Percentiles rank a stretch among this genome's conserved stretches.
Conservation (phyloP, 1,284 basidiomycete species). For the Trichosporon sp. region DNA sequence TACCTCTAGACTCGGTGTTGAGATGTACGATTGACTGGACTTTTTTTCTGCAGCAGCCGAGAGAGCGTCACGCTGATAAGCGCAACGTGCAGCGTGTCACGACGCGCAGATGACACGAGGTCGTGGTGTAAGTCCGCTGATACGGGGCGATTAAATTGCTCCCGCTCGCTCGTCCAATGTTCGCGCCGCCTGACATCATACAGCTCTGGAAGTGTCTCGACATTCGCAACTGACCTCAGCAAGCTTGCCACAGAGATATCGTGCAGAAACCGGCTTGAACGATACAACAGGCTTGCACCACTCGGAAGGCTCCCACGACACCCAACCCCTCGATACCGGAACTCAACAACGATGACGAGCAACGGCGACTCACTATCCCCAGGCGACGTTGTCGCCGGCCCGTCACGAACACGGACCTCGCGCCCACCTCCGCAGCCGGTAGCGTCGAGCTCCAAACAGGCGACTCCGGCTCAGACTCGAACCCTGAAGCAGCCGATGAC, state of each 20-base stretch:
- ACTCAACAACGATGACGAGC: background rate
- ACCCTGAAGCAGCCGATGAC: slow-evolving; percentile 17
- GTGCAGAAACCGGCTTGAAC: too few species aligned
- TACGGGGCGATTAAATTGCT: background rate
- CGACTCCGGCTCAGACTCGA: background rate
- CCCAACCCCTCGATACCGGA: too few species aligned
- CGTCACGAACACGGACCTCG: background rate
- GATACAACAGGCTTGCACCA: too few species aligned
- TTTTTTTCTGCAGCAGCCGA: background rate
- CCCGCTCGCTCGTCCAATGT: background rate
- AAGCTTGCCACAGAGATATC: too few species aligned
- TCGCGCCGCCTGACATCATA: background rate
- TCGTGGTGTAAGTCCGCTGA: background rate
- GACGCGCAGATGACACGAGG: background rate
- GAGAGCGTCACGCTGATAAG: background rate
- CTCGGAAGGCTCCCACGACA: too few species aligned
- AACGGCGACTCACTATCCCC: background rate
- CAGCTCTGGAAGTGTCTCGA: background rate
- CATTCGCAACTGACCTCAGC: background rate
- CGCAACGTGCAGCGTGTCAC: background rate
- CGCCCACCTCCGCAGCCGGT: background rate
- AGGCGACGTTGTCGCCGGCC: background rate
- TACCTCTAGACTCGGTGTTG: background rate
- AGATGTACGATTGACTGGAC: background rate
- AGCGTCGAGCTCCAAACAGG: background rate